Evolutionary conservation across 441 rosid genomes (phyloP).

Genomic region (Pelargonium cotyledonis): DNA sequence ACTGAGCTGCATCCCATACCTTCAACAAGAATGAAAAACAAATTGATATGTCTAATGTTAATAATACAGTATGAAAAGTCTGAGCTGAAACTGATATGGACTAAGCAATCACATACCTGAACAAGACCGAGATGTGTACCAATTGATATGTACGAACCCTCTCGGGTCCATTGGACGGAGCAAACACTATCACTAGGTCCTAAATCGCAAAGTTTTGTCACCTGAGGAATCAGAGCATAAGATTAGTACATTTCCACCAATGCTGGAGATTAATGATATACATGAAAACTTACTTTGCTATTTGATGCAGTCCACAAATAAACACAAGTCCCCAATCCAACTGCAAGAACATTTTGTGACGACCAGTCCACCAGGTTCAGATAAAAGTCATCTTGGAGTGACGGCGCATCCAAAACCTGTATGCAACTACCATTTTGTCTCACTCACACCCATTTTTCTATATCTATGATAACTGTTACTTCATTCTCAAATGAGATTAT

Average conservation of each 20-base stretch:
- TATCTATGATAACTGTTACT: too few relatives aligned
- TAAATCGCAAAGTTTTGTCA: conserved; percentile 88
- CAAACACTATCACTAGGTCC: conserved; percentile 83
- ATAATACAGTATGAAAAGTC: background rate
- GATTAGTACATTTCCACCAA: too few relatives aligned
- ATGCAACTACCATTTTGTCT: background rate
- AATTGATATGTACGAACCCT: conserved; percentile 84
- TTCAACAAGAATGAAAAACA: conserved; percentile 17
- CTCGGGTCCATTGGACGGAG: conserved; percentile 93
- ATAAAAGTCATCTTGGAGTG: conserved; percentile 94
- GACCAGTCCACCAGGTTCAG: conserved; percentile 98
- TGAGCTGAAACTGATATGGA: background rate
- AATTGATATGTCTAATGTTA: background rate
- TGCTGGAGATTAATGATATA: background rate
- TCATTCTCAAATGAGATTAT: too few relatives aligned
- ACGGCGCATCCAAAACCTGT: conserved; percentile 97
- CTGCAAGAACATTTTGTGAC: conserved; percentile 91
- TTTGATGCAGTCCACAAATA: conserved; percentile 94
- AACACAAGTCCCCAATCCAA: conserved; percentile 91
- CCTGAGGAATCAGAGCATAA: conserved; percentile 37
- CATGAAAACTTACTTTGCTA: conserved; percentile 56
- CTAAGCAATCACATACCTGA: conserved; percentile 48
- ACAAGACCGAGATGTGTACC: conserved; percentile 90
- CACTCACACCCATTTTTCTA: too few relatives aligned
- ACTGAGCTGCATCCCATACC: conserved; percentile 94